Evolutionary conservation across 2,329 filamentous ascomycete genomes (phyloP).

Genomic region (Cordyceps cicadae): DNA sequence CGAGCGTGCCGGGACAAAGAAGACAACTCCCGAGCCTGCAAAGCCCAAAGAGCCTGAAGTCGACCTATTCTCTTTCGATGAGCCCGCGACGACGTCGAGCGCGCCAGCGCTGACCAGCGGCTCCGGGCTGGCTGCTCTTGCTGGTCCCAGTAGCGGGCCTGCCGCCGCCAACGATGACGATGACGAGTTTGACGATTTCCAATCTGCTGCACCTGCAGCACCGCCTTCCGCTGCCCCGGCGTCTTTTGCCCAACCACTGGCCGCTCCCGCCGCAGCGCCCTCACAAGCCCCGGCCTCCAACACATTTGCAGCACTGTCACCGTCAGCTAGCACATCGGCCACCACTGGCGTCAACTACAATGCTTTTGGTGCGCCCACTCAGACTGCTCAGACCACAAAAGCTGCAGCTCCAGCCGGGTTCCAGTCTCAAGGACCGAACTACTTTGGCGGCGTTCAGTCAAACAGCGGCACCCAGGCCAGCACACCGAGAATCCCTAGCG

Average conservation of each 20-base stretch:
- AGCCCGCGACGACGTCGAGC: slow-evolving; percentile 47
- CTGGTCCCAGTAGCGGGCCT: slow-evolving; percentile 18
- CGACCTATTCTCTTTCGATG: slow-evolving; percentile 90
- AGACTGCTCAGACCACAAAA: slow-evolving; percentile 30
- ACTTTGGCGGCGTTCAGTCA: slow-evolving; percentile 75
- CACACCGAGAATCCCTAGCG: slow-evolving; percentile 19
- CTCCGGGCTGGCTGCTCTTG: slow-evolving; percentile 39
- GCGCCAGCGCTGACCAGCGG: slow-evolving; percentile 38
- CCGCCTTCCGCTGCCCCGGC: slow-evolving; percentile 55
- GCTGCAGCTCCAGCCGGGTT: slow-evolving; percentile 54
- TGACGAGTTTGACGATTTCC: slow-evolving; percentile 97
- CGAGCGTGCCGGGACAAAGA: slow-evolving; percentile 29
- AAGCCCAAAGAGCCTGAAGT: slow-evolving; percentile 85
- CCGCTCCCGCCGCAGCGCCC: slow-evolving; percentile 43
- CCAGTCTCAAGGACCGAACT: slow-evolving; percentile 79
- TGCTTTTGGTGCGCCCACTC: slow-evolving; percentile 24
- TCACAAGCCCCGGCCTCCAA: slow-evolving; percentile 66
- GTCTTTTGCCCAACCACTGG: slow-evolving; percentile 75
- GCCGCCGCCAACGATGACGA: slow-evolving; percentile 55
- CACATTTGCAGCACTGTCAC: slow-evolving; percentile 70
- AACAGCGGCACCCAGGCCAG: slow-evolving; percentile 16
- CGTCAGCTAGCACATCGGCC: slow-evolving; percentile 50
- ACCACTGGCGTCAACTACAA: slow-evolving; percentile 56
- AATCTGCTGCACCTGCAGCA: slow-evolving; percentile 61
- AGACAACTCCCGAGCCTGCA: slow-evolving; percentile 47